phyloP scores from a whole-genome alignment of 352 stramenopile species.

The Globisporangium solare region DNA sequence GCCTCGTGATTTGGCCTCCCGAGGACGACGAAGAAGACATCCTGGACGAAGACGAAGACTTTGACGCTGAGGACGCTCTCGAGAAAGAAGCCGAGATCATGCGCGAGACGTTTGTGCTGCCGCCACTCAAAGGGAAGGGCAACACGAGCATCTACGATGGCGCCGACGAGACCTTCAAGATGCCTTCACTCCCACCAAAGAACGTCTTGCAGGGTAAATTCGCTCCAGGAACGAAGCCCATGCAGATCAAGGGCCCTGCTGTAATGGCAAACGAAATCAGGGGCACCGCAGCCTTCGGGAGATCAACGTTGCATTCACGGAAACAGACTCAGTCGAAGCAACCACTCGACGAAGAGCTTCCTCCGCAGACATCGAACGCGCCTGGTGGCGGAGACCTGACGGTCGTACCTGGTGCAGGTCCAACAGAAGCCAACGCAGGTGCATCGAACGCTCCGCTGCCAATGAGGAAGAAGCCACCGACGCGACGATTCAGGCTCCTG shows the following conservation, averaged over 20 bases:
- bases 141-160: slow-evolving; percentile 51
- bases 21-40: slow-evolving; percentile 81
- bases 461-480: slow-evolving; percentile 9
- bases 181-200: slow-evolving; percentile 67
- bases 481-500: slow-evolving; percentile 31
- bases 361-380: too few relatives aligned
- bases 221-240: slow-evolving; percentile 1
- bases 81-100: slow-evolving; percentile 75
- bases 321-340: too few relatives aligned
- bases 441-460: slow-evolving; percentile 9
- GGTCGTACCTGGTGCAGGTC: too few relatives aligned
- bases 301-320: too few relatives aligned
- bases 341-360: too few relatives aligned
- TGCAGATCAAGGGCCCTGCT: not conserved
- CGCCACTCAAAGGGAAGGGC: slow-evolving; percentile 59
- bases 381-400: not conserved
- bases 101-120: slow-evolving; percentile 74
- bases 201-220: slow-evolving; percentile 20
- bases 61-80: slow-evolving; percentile 60
- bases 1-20: slow-evolving; percentile 74
- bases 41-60: slow-evolving; percentile 69
- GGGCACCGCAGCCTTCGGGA: not conserved
- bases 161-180: slow-evolving; percentile 71
- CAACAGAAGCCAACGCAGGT: not conserved
- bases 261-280: not conserved